Percentiles rank a stretch among this genome's conserved stretches.
Conservation (phyloP, 169 alveolate species). For the Plasmodium coatneyi region DNA sequence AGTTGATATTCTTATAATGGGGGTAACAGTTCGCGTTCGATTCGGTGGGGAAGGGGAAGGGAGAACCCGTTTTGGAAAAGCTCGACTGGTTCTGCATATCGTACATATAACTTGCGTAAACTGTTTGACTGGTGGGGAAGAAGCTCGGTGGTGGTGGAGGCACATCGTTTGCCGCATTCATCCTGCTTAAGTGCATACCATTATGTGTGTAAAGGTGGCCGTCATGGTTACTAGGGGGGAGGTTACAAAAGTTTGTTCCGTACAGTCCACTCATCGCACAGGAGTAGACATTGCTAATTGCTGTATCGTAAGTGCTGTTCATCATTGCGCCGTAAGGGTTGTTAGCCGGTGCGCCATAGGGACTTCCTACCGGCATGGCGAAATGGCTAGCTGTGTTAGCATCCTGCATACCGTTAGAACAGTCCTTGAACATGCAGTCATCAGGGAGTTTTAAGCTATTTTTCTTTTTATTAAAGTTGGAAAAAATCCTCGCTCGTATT, state of each 20-base stretch:
- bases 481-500: conserved; percentile 62
- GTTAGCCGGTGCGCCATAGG: not conserved
- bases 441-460: not conserved
- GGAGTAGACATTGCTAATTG: not conserved
- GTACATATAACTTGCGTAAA: not conserved
- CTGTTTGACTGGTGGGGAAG: not conserved
- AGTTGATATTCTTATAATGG: not conserved
- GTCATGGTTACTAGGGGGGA: not conserved
- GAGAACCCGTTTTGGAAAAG: not conserved
- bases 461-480: conserved; percentile 56
- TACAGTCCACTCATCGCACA: not conserved
- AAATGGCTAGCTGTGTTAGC: not conserved
- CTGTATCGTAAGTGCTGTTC: not conserved
- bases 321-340: not conserved
- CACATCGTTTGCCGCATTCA: not conserved
- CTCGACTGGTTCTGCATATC: not conserved
- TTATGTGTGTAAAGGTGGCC: not conserved
- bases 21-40: not conserved
- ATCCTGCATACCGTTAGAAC: not conserved
- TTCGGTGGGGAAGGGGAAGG: not conserved
- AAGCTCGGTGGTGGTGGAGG: not conserved
- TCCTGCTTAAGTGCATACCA: not conserved
- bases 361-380: not conserved
- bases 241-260: conserved; percentile 5
- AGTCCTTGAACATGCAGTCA: not conserved